These are phyloP conservation scores for Thalassiosira hispida DNA, from an alignment of 352 stramenopile species.

Conservation along the genomic window DNA sequence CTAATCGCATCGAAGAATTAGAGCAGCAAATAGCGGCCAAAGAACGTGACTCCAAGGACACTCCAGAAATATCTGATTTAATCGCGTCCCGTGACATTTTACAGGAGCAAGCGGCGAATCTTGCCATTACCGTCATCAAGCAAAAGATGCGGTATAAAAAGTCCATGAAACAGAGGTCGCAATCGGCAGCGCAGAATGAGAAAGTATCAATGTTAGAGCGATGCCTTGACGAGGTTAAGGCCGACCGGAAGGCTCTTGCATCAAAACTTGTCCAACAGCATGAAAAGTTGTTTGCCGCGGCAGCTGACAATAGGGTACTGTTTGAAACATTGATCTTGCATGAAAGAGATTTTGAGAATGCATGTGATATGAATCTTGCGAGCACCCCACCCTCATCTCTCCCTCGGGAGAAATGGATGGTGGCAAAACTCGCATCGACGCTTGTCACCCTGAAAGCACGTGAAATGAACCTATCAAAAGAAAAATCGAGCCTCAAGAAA, in stretches of 20 bases:
- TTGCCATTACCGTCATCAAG: constrained; percentile 33
- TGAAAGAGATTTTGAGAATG: constrained; percentile 7
- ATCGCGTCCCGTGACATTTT: constrained; percentile 15
- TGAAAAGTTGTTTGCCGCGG: constrained; percentile 8
- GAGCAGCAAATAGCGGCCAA: neutral
- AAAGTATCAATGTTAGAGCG: constrained; percentile 18
- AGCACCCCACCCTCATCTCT: constrained; percentile 1
- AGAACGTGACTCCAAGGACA: constrained; percentile 7
- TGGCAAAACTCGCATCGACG: constrained; percentile 26
- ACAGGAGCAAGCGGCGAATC: constrained; percentile 19
- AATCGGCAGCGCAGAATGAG: constrained; percentile 14
- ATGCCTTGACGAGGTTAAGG: constrained; percentile 27
- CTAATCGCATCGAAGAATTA: constrained; percentile 20
- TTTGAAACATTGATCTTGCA: constrained; percentile 12
- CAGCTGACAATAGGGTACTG: constrained; percentile 15
- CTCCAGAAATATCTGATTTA: constrained; percentile 1
- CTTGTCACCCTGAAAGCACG: constrained; percentile 37
- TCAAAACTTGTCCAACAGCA: constrained; percentile 15
- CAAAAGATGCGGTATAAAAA: constrained; percentile 39
- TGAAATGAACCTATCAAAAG: constrained; percentile 10
- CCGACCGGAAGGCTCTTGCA: constrained; percentile 22
- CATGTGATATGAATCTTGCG: neutral
- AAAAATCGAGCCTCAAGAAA: constrained; percentile 1
- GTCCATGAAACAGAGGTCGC: neutral
- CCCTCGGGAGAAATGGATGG: constrained; percentile 5